phyloP scores from a whole-genome alignment of 169 alveolate genomes.

The Babesia microti region DNA sequence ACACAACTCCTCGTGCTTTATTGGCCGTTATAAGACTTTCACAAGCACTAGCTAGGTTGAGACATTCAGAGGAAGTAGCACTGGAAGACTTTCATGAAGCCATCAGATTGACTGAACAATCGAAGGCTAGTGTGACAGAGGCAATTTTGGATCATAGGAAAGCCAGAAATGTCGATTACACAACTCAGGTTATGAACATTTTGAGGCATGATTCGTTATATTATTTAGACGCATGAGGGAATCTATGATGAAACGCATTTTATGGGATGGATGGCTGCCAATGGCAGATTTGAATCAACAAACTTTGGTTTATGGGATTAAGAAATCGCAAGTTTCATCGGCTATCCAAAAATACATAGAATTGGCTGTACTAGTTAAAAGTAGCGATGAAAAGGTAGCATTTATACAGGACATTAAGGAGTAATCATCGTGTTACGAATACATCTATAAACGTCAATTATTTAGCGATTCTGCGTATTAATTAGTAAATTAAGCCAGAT shows the following conservation, averaged over 20 bases:
- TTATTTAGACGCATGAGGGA: conserved; percentile 41
- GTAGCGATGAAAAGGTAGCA: conserved; percentile 38
- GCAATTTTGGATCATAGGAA: conserved; percentile 50
- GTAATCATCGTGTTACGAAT: too few species aligned
- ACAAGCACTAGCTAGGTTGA: conserved; percentile 84
- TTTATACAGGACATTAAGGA: conserved; percentile 39
- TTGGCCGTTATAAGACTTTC: conserved; percentile 87
- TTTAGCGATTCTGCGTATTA: too few species aligned
- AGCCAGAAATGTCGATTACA: conserved; percentile 38
- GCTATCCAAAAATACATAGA: conserved; percentile 62
- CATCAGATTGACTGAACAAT: conserved; percentile 79
- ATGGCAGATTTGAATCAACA: conserved; percentile 55
- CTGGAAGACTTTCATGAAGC: conserved; percentile 91
- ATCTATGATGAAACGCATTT: conserved; percentile 40
- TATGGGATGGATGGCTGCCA: conserved; percentile 63
- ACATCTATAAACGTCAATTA: too few species aligned
- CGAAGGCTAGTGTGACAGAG: conserved; percentile 70
- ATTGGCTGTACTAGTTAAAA: conserved; percentile 56
- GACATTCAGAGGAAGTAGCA: conserved; percentile 78
- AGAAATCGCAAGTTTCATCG: conserved; percentile 41
- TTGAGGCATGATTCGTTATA: conserved; percentile 29
- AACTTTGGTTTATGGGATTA: conserved; percentile 50
- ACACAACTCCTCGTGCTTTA: conserved; percentile 93
- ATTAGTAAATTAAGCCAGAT: too few species aligned
- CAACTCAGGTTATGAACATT: conserved; percentile 65